Base-by-base conservation (phyloP, 2,329 filamentous ascomycete genomes). In the Raffaelea deltoideospora region DNA sequence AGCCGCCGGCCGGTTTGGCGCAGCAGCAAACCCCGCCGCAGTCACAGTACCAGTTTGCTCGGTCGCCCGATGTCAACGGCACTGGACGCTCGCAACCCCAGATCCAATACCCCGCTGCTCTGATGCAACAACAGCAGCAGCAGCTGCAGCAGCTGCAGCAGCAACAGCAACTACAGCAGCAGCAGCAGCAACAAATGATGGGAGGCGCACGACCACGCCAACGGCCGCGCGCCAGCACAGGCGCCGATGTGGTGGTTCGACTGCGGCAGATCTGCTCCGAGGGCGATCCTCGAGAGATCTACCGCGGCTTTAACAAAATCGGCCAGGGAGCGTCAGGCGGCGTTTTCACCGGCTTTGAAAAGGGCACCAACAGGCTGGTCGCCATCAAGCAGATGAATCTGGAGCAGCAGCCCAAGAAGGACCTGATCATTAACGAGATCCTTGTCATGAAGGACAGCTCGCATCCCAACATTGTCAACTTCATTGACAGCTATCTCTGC, bases 341-440 rank as follows among this genome's bases (percentile, higher is more conserved):
- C 43, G 90, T 98, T 1, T 98, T 77, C 53, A 94, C 85, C 1
- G 90, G 88, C 4, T 84, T 88, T 53, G 84, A 95, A 56, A 69
- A 76, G 45, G 79, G 75, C 38, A 81, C 76, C 28, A 93, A 93
- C 58, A 76, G 80, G 43, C 76, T 92, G 47, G 90, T 98, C 27
- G 90, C 90, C 30, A 96, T 98, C 60, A 98, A 98, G 64, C 90
- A 98, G 64, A 98, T 98, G 90, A 96, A 96, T 47, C 64, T 98
- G 38, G 90, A 96, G 57, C 82, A 96, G 59, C 90, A 98, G 52
- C 90, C 90, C 3, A 96, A 96, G 71, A 98, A 98, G 59, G 90
- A 98, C 50, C 65, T 96, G 34, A 98, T 98, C 51, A 95, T 98
- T 60, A 98, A 98, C 57, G 90, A 98, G 55, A 98, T 98, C 47